Evolutionary conservation across 306 rosid species (phyloP).

Genomic region (Morella rubra): DNA sequence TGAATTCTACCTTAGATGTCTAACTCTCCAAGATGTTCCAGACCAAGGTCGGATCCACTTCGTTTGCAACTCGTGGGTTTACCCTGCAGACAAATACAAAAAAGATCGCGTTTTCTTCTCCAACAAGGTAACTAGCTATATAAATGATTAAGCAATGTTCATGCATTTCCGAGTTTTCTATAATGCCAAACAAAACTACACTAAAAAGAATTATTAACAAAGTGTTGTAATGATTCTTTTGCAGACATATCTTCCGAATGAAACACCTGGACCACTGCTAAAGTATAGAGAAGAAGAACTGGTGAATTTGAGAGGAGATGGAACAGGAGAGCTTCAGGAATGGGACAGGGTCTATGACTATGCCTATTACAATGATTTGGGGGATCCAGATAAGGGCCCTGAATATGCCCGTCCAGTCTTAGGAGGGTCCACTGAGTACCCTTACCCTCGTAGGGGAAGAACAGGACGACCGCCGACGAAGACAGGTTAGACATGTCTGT

Average conservation of each 20-base stretch:
- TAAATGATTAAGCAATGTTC: neutral
- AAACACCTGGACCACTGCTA: constrained; percentile 59
- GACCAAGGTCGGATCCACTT: constrained; percentile 61
- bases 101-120: constrained; percentile 72
- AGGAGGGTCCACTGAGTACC: constrained; percentile 72
- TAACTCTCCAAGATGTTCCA: constrained; percentile 70
- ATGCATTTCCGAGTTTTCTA: neutral
- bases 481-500: constrained; percentile 42
- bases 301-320: constrained; percentile 62
- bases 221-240: neutral
- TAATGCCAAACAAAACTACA: neutral
- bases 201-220: neutral
- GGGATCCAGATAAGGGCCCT: constrained; percentile 49
- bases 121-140: constrained; percentile 52
- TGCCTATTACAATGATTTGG: constrained; percentile 70
- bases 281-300: constrained; percentile 74
- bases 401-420: constrained; percentile 63
- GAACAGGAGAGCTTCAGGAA: constrained; percentile 48
- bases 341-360: constrained; percentile 89
- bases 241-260: constrained; percentile 67
- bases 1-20: constrained; percentile 61
- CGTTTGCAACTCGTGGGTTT: constrained; percentile 84
- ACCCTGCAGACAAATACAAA: constrained; percentile 55
- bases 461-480: constrained; percentile 59
- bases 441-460: constrained; percentile 84